phyloP scores from a whole-genome alignment of 805 yeast genomes.

The Barnettozyma sp. region DNA sequence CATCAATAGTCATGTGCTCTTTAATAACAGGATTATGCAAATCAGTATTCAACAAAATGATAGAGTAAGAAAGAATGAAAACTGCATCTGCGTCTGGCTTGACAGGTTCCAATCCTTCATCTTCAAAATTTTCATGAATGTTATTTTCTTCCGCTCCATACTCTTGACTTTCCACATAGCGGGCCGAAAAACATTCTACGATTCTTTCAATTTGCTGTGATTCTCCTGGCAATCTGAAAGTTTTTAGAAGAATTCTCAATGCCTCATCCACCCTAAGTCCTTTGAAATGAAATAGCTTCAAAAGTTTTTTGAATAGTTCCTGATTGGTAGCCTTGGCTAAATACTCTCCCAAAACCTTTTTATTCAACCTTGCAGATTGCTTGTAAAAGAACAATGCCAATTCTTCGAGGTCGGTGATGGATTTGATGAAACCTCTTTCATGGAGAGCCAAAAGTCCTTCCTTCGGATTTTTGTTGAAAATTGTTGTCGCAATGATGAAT shows the following conservation, averaged over 20 bases:
- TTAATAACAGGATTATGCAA: constrained; percentile 88
- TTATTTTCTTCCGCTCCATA: constrained; percentile 18
- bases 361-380: constrained; percentile 77
- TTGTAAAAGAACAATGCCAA: constrained; percentile 72
- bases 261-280: constrained; percentile 90
- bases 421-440: constrained; percentile 57
- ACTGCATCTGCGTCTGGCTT: constrained; percentile 81
- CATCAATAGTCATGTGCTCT: constrained; percentile 81
- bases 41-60: constrained; percentile 92
- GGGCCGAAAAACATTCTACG: constrained; percentile 77
- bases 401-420: constrained; percentile 45
- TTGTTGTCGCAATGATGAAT: constrained; percentile 66
- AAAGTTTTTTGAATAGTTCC: constrained; percentile 54
- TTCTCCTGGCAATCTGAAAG: constrained; percentile 93
- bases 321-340: constrained; percentile 70
- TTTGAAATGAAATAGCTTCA: constrained; percentile 65
- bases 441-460: constrained; percentile 61
- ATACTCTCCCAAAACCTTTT: constrained; percentile 79
- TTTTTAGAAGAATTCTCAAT: constrained; percentile 67
- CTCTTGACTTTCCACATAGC: constrained; percentile 61
- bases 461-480: constrained; percentile 73
- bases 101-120: constrained; percentile 38
- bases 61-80: constrained; percentile 82
- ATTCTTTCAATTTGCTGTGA: constrained; percentile 94
- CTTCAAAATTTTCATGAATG: constrained; percentile 1